Conservation (phyloP, 345 rosid genomes). For the Passiflora organensis region DNA sequence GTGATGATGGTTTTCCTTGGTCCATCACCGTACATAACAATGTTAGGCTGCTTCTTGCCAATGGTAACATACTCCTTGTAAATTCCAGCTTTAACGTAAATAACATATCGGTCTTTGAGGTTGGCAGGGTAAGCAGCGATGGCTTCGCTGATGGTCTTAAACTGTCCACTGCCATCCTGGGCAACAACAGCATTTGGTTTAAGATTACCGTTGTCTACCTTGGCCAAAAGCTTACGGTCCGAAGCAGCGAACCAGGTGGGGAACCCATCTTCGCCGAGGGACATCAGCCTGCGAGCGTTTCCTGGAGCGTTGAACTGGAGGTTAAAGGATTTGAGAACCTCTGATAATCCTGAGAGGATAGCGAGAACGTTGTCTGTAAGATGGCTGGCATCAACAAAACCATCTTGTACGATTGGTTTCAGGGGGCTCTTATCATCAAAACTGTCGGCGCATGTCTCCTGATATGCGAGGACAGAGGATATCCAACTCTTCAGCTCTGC, state of each 20-base stretch:
- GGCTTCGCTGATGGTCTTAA: conserved; percentile 48
- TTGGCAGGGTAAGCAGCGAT: conserved; percentile 33
- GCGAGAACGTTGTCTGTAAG: conserved; percentile 8
- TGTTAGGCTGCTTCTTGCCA: no score
- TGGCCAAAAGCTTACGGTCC: background rate
- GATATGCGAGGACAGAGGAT: conserved; percentile 9
- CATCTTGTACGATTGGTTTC: background rate
- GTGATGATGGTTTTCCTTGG: conserved; percentile 18
- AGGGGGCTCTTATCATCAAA: conserved; percentile 1
- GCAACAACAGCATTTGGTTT: conserved; percentile 60
- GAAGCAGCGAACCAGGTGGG: conserved; percentile 36
- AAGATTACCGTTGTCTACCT: conserved; percentile 5
- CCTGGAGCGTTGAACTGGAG: conserved; percentile 27
- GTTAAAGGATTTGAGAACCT: conserved; percentile 22
- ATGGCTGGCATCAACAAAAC: conserved; percentile 6
- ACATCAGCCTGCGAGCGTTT: conserved; percentile 39
- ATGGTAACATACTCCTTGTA: no score
- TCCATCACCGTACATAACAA: conserved; percentile 26
- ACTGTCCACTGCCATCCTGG: conserved; percentile 73
- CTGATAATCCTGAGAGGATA: conserved; percentile 20
- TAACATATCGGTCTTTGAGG: no score
- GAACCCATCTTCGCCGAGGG: conserved; percentile 38
- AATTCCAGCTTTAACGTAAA: no score
- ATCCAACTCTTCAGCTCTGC: conserved; percentile 10
- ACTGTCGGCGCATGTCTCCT: conserved; percentile 13